phyloP scores from a whole-genome alignment of 257 asterid species.

The Penstemon barbatus region DNA sequence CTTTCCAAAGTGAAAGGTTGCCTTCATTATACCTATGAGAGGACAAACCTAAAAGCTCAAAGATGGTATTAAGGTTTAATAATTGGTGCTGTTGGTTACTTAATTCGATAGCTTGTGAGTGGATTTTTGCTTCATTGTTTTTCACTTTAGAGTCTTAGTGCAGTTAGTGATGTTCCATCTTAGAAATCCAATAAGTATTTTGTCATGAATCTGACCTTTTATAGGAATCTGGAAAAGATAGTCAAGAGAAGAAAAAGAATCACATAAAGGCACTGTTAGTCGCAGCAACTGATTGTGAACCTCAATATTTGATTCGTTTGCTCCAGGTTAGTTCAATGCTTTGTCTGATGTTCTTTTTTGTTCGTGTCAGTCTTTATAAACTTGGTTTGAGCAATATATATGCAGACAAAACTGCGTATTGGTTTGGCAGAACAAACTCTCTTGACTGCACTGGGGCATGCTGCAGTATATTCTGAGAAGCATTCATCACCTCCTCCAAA shows the following conservation, averaged over 20 bases:
- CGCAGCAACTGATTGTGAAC: conserved; percentile 98
- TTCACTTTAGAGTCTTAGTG: conserved; percentile 6
- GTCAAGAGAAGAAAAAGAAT: conserved; percentile 90
- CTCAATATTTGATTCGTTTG: conserved; percentile 88
- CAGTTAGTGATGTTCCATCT: conserved; percentile 9
- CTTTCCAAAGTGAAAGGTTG: not conserved
- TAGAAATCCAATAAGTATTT: conserved; percentile 22
- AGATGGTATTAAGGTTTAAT: not conserved
- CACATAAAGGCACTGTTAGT: conserved; percentile 80
- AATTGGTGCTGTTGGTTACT: conserved; percentile 4
- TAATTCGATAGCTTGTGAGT: conserved; percentile 10
- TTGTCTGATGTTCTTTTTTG: conserved; percentile 19
- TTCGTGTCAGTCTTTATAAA: conserved; percentile 28
- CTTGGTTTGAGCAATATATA: conserved; percentile 36
- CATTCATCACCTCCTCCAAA: conserved; percentile 56
- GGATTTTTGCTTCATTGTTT: not conserved
- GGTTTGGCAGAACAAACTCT: conserved; percentile 95
- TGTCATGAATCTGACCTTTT: conserved; percentile 18
- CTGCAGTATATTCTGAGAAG: conserved; percentile 70
- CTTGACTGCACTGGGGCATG: conserved; percentile 83
- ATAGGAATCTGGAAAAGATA: conserved; percentile 94
- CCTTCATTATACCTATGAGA: not conserved
- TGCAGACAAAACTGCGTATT: conserved; percentile 87
- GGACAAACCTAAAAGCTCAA: not conserved
- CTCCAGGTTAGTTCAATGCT: conserved; percentile 64